Evolutionary conservation across 805 yeast genomes (phyloP).

Genomic region (Ogataea ramenticola): DNA sequence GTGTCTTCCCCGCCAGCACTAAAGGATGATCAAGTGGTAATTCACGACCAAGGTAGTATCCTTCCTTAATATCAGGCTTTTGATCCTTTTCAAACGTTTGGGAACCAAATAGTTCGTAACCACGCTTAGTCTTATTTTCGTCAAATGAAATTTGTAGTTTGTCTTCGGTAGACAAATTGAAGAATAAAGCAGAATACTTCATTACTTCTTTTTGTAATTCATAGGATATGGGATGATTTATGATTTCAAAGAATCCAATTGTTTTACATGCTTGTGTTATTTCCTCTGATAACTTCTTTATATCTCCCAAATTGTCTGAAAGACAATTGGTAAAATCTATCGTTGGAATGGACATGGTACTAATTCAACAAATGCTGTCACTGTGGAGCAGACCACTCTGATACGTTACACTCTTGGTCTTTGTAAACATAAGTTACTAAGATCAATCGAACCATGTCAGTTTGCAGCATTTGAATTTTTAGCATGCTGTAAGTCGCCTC

Average conservation of each 20-base stretch:
- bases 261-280: conserved; percentile 6
- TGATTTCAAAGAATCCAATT: conserved; percentile 15
- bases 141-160: conserved; percentile 18
- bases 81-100: conserved; percentile 14
- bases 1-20: conserved; percentile 10
- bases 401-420: no score
- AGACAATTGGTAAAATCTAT: conserved; percentile 12
- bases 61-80: conserved; percentile 26
- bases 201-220: conserved; percentile 11
- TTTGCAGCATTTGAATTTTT: no score
- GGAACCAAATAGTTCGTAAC: conserved; percentile 19
- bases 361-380: no score
- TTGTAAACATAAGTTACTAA: no score
- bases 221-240: conserved; percentile 14
- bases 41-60: conserved; percentile 25
- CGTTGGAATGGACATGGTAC: conserved; percentile 2
- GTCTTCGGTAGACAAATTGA: conserved; percentile 14
- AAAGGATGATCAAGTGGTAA: conserved; percentile 4
- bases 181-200: conserved; percentile 19
- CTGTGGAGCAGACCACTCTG: no score
- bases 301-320: background rate
- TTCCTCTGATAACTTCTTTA: background rate
- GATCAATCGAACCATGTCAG: no score
- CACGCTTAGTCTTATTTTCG: conserved; percentile 16
- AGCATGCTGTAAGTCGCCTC: no score